Evolutionary conservation across 2,329 filamentous ascomycete species (phyloP).

Genomic region (Fulvia fulva): DNA sequence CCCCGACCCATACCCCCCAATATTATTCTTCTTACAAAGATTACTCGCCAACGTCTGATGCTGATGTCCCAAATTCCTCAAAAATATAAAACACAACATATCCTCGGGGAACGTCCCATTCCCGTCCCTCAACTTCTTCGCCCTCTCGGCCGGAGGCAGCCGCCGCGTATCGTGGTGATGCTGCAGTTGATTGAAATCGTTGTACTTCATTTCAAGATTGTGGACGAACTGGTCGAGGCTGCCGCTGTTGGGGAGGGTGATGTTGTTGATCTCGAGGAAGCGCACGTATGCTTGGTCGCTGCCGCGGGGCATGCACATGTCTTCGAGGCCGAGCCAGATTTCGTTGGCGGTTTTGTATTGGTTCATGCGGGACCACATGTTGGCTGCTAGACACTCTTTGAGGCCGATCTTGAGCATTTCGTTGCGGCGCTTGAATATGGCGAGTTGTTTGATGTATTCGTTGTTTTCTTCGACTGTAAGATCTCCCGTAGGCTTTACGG

Average conservation of each 20-base stretch:
- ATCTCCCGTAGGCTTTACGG: constrained; percentile 18
- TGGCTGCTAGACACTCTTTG: constrained; percentile 21
- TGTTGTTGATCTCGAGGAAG: constrained; percentile 24
- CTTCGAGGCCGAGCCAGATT: constrained; percentile 29
- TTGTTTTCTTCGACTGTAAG: constrained; percentile 31
- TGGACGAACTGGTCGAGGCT: constrained; percentile 27
- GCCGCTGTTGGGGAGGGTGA: constrained; percentile 24
- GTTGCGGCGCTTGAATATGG: constrained; percentile 32
- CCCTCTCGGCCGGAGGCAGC: constrained; percentile 6
- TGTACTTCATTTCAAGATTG: constrained; percentile 25
- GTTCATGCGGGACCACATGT: constrained; percentile 26
- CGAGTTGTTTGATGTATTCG: constrained; percentile 33
- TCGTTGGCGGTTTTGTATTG: constrained; percentile 21
- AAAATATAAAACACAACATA: constrained; percentile 29
- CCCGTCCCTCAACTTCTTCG: constrained; percentile 11
- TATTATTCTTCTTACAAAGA: constrained; percentile 29
- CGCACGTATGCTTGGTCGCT: constrained; percentile 26
- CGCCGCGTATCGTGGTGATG: constrained; percentile 16
- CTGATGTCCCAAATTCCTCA: constrained; percentile 26
- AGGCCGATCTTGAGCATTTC: constrained; percentile 25
- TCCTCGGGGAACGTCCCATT: constrained; percentile 26
- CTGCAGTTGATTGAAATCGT: constrained; percentile 26
- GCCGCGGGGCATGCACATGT: constrained; percentile 30
- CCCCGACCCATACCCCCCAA: constrained; percentile 33
- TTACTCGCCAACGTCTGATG: constrained; percentile 23